phyloP scores from a whole-genome alignment of 768 basidiomycete genomes.

The Myochromella boudieri region DNA sequence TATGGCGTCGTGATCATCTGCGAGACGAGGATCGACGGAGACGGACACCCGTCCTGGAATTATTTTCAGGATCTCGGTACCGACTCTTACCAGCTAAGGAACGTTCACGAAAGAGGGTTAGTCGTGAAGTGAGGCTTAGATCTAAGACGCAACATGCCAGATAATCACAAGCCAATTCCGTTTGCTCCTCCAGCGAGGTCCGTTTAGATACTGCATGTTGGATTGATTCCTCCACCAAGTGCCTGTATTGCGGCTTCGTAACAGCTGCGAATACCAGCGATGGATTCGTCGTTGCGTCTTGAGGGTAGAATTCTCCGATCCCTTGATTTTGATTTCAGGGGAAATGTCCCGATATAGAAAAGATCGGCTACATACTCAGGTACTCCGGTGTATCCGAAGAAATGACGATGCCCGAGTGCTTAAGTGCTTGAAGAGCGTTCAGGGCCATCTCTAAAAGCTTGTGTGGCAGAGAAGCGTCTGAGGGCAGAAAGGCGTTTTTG shows the following conservation, averaged over 20 bases:
- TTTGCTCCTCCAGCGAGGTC: slow-evolving; percentile 17
- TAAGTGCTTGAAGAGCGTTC: slow-evolving; percentile 28
- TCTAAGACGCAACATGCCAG: slow-evolving; percentile 28
- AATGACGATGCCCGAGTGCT: slow-evolving; percentile 27
- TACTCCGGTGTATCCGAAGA: slow-evolving; percentile 37
- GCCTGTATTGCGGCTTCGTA: slow-evolving; percentile 31
- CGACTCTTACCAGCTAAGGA: slow-evolving; percentile 31
- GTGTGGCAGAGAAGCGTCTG: no score
- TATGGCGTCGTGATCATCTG: slow-evolving; percentile 25
- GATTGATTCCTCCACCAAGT: slow-evolving; percentile 29
- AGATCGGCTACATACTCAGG: slow-evolving; percentile 25
- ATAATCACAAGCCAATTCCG: slow-evolving; percentile 28
- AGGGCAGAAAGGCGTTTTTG: no score
- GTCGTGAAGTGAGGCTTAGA: no score
- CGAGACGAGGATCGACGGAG: slow-evolving; percentile 35
- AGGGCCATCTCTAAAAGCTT: slow-evolving; percentile 10
- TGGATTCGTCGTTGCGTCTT: slow-evolving; percentile 37
- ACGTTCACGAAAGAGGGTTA: no score
- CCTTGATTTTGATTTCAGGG: slow-evolving; percentile 18
- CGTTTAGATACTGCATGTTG: slow-evolving; percentile 19
- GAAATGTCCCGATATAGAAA: not conserved
- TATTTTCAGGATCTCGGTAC: slow-evolving; percentile 28
- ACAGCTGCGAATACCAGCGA: slow-evolving; percentile 33
- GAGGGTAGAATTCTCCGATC: slow-evolving; percentile 28
- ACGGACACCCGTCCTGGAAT: slow-evolving; percentile 35